phyloP scores from a whole-genome alignment of 441 rosid species.

The Adansonia gregorii region DNA sequence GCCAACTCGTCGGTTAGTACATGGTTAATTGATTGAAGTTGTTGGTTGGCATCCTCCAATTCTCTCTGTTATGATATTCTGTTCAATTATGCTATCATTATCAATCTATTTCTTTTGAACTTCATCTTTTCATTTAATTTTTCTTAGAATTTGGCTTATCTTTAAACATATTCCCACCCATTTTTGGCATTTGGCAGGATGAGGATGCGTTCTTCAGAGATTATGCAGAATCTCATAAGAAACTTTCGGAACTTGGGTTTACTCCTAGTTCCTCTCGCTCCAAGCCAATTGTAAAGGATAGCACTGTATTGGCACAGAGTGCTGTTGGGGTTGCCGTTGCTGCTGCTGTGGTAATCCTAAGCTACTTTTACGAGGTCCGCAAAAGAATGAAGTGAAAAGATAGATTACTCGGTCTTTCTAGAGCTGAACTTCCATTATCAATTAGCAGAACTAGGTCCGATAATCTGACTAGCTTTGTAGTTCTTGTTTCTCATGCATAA shows the following conservation, averaged over 20 bases:
- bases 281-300: constrained; percentile 48
- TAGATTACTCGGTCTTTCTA: neutral
- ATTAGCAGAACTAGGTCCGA: neutral
- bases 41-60: constrained; percentile 16
- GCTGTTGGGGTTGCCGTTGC: constrained; percentile 80
- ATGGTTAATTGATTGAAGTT: neutral
- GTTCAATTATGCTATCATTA: neutral
- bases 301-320: constrained; percentile 65
- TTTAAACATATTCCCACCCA: neutral
- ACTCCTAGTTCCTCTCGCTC: constrained; percentile 46
- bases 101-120: neutral
- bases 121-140: neutral
- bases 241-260: constrained; percentile 88
- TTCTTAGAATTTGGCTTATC: neutral
- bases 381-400: constrained; percentile 59
- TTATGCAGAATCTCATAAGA: constrained; percentile 79
- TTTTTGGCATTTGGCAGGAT: constrained; percentile 49
- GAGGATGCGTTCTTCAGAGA: constrained; percentile 84
- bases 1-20: constrained; percentile 4
- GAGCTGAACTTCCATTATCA: neutral
- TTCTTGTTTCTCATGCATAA: neutral
- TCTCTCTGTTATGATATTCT: neutral
- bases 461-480: neutral
- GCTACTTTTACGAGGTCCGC: constrained; percentile 81
- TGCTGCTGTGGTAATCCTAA: constrained; percentile 75